These are phyloP conservation scores for Agaricus bisporus DNA, from an alignment of 768 basidiomycete species.

Conservation along the genomic window DNA sequence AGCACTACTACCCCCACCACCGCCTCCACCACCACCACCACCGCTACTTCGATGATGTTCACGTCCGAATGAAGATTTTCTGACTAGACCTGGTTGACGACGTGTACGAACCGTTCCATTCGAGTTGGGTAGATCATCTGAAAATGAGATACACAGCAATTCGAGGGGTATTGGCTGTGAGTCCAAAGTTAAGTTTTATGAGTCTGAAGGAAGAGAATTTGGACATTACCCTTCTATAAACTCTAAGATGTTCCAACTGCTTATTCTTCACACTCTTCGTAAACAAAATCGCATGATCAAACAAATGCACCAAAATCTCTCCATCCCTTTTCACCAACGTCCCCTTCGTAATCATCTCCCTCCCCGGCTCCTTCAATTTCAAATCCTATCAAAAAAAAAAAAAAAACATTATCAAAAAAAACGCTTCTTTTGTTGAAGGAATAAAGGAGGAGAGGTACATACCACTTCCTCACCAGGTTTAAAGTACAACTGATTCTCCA, in stretches of 20 bases:
- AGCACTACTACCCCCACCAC: too few relatives aligned
- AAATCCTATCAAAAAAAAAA: constrained; percentile 53
- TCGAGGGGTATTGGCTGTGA: constrained; percentile 96
- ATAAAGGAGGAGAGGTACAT: constrained; percentile 26
- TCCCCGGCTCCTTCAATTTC: constrained; percentile 77
- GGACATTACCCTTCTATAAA: constrained; percentile 81
- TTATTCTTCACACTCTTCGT: constrained; percentile 80
- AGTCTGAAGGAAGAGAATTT: background rate
- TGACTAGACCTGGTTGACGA: constrained; percentile 39
- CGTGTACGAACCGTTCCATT: constrained; percentile 31
- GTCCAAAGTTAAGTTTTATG: too few relatives aligned
- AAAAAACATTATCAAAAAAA: background rate
- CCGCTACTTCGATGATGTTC: constrained; percentile 26
- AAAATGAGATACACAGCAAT: constrained; percentile 74
- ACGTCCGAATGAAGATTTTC: constrained; percentile 36
- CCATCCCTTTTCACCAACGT: constrained; percentile 85
- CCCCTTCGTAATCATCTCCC: constrained; percentile 91
- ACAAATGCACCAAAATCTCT: constrained; percentile 89
- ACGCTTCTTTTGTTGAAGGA: too few relatives aligned
- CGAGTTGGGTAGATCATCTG: constrained; percentile 45
- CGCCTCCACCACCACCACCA: background rate
- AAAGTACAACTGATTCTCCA: constrained; percentile 88
- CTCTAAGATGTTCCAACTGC: constrained; percentile 88
- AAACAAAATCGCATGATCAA: constrained; percentile 95
- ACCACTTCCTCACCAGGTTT: constrained; percentile 88